Evolutionary conservation across 2,329 filamentous ascomycete species (phyloP).

Genomic region (Aspergillus fijiensis): DNA sequence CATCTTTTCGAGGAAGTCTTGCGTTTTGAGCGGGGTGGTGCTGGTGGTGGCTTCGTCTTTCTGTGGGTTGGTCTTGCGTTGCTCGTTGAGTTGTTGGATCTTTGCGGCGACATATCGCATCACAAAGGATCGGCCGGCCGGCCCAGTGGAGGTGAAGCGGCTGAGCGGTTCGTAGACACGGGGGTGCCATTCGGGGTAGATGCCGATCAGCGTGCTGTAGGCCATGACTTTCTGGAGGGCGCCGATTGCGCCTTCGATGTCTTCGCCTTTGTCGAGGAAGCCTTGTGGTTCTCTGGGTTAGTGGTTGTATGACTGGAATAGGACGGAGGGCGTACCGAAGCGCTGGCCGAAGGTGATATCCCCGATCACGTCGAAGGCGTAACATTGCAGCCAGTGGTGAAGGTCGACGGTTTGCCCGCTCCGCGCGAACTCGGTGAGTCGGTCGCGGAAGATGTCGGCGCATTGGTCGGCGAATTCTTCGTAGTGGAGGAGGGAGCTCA

Average conservation of each 20-base stretch:
- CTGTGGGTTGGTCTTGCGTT: not conserved
- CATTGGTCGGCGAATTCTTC: constrained; percentile 53
- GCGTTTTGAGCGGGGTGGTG: constrained; percentile 17
- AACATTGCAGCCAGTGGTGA: constrained; percentile 39
- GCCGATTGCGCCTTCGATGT: constrained; percentile 46
- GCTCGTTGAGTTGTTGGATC: constrained; percentile 28
- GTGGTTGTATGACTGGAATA: not conserved
- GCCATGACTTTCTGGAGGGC: constrained; percentile 36
- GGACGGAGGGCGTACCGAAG: constrained; percentile 26
- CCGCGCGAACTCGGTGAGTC: constrained; percentile 41
- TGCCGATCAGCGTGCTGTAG: constrained; percentile 44
- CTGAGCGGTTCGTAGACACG: constrained; percentile 33
- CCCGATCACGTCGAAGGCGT: constrained; percentile 49
- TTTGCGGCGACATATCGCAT: constrained; percentile 34
- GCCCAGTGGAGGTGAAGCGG: constrained; percentile 31
- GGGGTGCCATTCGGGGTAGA: constrained; percentile 44
- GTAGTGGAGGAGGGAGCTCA: constrained; percentile 51
- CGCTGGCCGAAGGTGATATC: constrained; percentile 47
- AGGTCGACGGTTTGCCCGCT: constrained; percentile 36
- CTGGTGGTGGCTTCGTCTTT: constrained; percentile 7
- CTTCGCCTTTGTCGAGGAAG: constrained; percentile 49
- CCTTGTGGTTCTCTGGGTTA: constrained; percentile 35
- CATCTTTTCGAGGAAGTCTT: constrained; percentile 47
- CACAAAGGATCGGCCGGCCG: constrained; percentile 33
- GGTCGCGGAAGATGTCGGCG: constrained; percentile 40